Percentiles rank a stretch among this genome's conserved stretches.
phyloP scores from a whole-genome alignment of 495 filamentous ascomycete genomes.

The Tetracladium setigerum region DNA sequence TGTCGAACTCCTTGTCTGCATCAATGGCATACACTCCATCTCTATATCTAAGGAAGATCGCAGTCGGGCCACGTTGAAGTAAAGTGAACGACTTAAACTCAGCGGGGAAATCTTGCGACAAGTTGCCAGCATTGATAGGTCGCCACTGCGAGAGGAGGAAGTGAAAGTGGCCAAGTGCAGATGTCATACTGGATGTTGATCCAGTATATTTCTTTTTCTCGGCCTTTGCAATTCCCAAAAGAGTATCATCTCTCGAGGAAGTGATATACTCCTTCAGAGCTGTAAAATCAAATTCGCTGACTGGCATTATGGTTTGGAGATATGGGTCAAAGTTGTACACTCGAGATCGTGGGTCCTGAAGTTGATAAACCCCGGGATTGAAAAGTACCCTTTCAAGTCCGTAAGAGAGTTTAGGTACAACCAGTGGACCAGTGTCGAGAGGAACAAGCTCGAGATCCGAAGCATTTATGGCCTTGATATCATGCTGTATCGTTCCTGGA shows the following conservation, averaged over 20 bases:
- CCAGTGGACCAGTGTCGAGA: slow-evolving; percentile 44
- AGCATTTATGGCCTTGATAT: slow-evolving; percentile 23
- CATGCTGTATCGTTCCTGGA: slow-evolving; percentile 5
- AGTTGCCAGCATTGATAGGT: slow-evolving; percentile 48
- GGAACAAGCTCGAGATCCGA: slow-evolving; percentile 24
- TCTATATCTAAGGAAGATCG: slow-evolving; percentile 79
- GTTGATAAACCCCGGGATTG: slow-evolving; percentile 87
- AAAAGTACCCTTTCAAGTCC: slow-evolving; percentile 87
- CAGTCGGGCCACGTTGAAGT: slow-evolving; percentile 60
- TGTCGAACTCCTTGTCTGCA: slow-evolving; percentile 89
- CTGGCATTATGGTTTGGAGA: slow-evolving; percentile 82
- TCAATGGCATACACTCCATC: slow-evolving; percentile 92
- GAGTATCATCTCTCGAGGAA: slow-evolving; percentile 70
- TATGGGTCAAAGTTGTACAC: slow-evolving; percentile 97
- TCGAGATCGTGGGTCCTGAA: slow-evolving; percentile 80
- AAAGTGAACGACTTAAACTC: slow-evolving; percentile 58
- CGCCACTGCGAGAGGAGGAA: slow-evolving; percentile 84
- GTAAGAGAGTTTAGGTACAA: slow-evolving; percentile 66
- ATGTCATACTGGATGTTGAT: slow-evolving; percentile 94
- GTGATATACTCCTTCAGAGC: slow-evolving; percentile 79
- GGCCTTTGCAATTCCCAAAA: slow-evolving; percentile 56
- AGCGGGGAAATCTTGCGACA: slow-evolving; percentile 60
- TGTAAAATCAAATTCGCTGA: slow-evolving; percentile 84
- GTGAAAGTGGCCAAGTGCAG: slow-evolving; percentile 82
- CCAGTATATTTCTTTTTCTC: slow-evolving; percentile 80